Evolutionary conservation across 257 asterid genomes (phyloP), one percentile per base, ranked within the genome.

Genomic region (Lycium ferocissimum): DNA sequence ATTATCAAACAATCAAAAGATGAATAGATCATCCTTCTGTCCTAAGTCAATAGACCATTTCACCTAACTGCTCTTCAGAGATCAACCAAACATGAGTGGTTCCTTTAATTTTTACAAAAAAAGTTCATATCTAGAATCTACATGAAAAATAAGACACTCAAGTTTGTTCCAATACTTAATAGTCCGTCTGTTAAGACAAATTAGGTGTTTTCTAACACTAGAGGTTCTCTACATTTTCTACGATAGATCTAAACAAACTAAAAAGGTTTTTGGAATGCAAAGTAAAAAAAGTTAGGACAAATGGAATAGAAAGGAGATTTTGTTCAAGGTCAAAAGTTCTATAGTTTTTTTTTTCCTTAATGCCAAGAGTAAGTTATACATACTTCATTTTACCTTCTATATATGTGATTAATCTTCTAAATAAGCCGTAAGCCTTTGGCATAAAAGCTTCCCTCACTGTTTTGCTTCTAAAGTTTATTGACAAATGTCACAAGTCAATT

Each of bases 291-390:
- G 6, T 14, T 59, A 7, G 66, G n/a, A 59, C 33, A 59, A 43
- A 18, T 72, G 80, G 58, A 45, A 72, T n/a, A 4, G n/a, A 72
- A 72, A 22, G 33, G 58, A 45, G 18, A 72, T 54, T 17, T n/a
- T 13, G 33, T 43, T 45, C 38, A 72, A 18, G 58, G 58, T 72
- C 38, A 70, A 70, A 40, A 11, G 4, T 8, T 7, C n/a, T 71
- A 18, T 18, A 45, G 37, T 72, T 72, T 8, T 67, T 26, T 26
- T 72, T 72, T 70, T 72, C 9, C 57, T 72, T 78, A 13, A 7
- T 76, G 63, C 47, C 63, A 76, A 76, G 82, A 51, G 51, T 76
- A 49, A 49, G 45, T 22, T 75, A 49, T 75, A 14, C 40, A 13
- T 76, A 51, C 20, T 51, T 49, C 37, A 51, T 14, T 69, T 38